Conservation (phyloP, 108 stramenopile species). For the Seminavis robusta region DNA sequence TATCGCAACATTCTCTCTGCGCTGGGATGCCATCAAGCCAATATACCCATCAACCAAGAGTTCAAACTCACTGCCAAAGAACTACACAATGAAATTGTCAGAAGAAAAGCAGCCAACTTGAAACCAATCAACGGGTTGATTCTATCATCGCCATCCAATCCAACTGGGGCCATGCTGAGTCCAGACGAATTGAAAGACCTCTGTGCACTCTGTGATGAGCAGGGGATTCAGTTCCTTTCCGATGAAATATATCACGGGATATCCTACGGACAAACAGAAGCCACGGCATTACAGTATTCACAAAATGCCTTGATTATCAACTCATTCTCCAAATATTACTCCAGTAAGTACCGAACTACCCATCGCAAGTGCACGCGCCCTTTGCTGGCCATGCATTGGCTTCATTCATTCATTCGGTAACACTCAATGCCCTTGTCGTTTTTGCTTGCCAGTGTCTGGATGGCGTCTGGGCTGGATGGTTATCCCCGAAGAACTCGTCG, state of each 20-base stretch:
- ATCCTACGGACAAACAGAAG: conserved; percentile 79
- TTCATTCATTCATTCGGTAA: background rate
- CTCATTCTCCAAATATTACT: conserved; percentile 93
- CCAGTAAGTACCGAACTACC: conserved; percentile 55
- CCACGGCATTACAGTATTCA: conserved; percentile 76
- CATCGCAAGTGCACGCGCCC: too few species aligned
- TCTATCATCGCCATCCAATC: conserved; percentile 80
- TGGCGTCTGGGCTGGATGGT: conserved; percentile 95
- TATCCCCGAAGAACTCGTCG: conserved; percentile 60
- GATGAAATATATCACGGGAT: conserved; percentile 97
- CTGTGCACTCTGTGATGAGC: conserved; percentile 73
- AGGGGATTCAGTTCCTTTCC: conserved; percentile 79
- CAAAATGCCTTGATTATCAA: conserved; percentile 81
- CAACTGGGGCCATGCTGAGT: conserved; percentile 86
- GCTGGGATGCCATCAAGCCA: conserved; percentile 64
- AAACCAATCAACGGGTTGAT: conserved; percentile 76
- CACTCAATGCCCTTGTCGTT: background rate
- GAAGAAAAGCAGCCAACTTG: conserved; percentile 24
- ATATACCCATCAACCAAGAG: conserved; percentile 59
- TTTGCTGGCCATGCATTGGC: background rate
- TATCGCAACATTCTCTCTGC: conserved; percentile 89
- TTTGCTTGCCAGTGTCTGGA: conserved; percentile 65
- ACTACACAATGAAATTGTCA: conserved; percentile 48
- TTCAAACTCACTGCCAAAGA: conserved; percentile 85
- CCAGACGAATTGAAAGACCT: conserved; percentile 74